Conservation (phyloP, 768 basidiomycete genomes). For the Kockovaella imperatae region DNA sequence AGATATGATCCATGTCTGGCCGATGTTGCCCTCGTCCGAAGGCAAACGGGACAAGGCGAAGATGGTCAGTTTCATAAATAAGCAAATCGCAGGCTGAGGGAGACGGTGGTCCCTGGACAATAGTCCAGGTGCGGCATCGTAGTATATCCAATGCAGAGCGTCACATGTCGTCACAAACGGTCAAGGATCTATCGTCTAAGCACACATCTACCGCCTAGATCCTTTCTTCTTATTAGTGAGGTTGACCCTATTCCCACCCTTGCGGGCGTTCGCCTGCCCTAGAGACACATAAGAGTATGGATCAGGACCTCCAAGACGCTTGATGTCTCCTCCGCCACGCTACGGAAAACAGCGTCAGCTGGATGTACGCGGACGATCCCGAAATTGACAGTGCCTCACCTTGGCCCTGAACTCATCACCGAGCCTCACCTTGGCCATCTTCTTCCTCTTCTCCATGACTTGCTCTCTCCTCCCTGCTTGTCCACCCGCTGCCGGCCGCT, state of each 20-base stretch:
- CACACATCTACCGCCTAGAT: conserved; percentile 22
- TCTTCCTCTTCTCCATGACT: conserved; percentile 47
- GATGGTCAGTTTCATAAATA: too few species aligned
- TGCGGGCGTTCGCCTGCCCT: conserved; percentile 62
- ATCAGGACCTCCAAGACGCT: conserved; percentile 69
- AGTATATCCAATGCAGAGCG: too few species aligned
- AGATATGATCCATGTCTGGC: too few species aligned
- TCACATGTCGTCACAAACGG: too few species aligned
- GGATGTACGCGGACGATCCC: neutral
- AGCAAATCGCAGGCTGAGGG: too few species aligned
- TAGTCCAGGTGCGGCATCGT: too few species aligned
- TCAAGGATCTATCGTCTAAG: too few species aligned
- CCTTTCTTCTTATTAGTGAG: conserved; percentile 45
- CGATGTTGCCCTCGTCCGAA: too few species aligned
- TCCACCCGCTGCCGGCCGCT: conserved; percentile 48
- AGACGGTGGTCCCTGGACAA: too few species aligned
- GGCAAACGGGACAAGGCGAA: too few species aligned
- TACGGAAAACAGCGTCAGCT: conserved; percentile 42
- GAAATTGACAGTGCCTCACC: conserved; percentile 52
- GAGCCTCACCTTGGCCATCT: conserved; percentile 50
- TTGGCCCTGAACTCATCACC: conserved; percentile 95
- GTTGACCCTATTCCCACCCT: conserved; percentile 32
- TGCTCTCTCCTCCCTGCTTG: conserved; percentile 44
- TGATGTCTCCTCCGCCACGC: conserved; percentile 93
- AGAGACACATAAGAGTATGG: conserved; percentile 88